Base-by-base conservation (phyloP, 2,329 filamentous ascomycete species). In the Colletotrichum australisinense region DNA sequence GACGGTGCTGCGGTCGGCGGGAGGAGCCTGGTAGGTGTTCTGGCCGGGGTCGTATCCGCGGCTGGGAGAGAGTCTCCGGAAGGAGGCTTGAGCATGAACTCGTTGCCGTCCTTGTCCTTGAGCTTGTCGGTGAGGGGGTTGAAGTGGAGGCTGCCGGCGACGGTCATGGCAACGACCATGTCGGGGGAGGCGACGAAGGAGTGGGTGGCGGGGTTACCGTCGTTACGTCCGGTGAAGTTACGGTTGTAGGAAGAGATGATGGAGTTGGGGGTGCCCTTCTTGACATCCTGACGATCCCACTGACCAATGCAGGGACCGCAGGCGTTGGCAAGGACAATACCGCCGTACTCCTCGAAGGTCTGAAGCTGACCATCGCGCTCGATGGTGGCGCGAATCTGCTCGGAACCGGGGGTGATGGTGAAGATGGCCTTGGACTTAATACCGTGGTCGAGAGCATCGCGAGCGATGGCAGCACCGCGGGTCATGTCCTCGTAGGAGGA, bases 201-300 rank as follows among this genome's bases (percentile, higher is more conserved):
- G 88, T 97, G 95, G 64, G 95, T 98, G 68, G 95, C 95, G 53
- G 95, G 95, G 90, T 98, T 98, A 78, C 94, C 95, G 79, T 98
- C 95, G 85, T 98, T 98, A 83, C 97, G 95, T 77, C 96, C 96
- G 75, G 96, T 98, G 89, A 99, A 98, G 92, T 99, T 98, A 86
- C 97, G 95, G 93, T 99, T 99, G 93, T 98, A 99, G 32, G 97
- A 98, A 59, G 95, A 98, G 83, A 99, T 89, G 84, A 99, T 99
- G 7, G 95, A 97, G 92, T 99, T 99, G 80, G 95, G 88, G 79
- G 94, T 92, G 77, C 96, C 96, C 91, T 98, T 98, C 90, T 95
- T 93, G 69, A 98, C 95, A 79, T 98, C 96, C 77, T 88, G 89
- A 78, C 97, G 93, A 81, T 98, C 95, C 97, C 97, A 98, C 86